Evolutionary conservation across 2,329 filamentous ascomycete genomes (phyloP).

Genomic region (Diaporthe caulivora): DNA sequence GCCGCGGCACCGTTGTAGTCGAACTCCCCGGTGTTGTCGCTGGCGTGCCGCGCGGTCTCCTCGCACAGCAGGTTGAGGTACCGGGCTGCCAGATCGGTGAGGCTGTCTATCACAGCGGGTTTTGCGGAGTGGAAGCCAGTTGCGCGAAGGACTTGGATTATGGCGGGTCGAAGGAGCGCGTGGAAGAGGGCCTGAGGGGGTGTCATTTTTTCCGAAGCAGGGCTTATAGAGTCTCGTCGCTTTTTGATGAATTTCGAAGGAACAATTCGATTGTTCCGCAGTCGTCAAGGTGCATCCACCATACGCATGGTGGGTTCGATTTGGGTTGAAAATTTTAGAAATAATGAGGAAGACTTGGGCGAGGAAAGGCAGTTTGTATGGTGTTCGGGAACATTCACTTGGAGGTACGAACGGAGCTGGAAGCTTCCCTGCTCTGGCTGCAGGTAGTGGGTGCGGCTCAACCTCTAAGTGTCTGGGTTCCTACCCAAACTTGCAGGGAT

Average conservation of each 20-base stretch:
- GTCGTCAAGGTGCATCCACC: background rate
- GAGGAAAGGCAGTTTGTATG: background rate
- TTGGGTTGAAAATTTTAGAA: background rate
- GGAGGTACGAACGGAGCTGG: background rate
- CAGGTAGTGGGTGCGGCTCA: slow-evolving; percentile 7
- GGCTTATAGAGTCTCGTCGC: background rate
- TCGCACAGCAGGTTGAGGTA: slow-evolving; percentile 83
- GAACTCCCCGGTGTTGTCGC: slow-evolving; percentile 74
- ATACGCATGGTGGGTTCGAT: background rate
- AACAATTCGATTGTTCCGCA: background rate
- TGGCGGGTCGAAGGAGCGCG: slow-evolving; percentile 85
- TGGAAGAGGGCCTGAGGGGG: slow-evolving; percentile 68
- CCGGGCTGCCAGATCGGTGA: slow-evolving; percentile 87
- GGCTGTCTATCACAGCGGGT: slow-evolving; percentile 84
- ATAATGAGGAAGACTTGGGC: background rate
- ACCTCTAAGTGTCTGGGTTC: background rate
- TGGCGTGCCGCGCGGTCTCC: slow-evolving; percentile 78
- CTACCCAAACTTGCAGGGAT: slow-evolving; percentile 1
- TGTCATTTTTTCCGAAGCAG: slow-evolving; percentile 53
- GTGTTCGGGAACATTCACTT: background rate
- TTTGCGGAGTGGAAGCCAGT: slow-evolving; percentile 89
- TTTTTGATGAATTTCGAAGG: background rate
- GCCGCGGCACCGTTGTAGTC: slow-evolving; percentile 68
- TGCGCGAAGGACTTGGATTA: slow-evolving; percentile 92
- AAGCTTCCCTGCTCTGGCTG: slow-evolving; percentile 16